These are phyloP conservation scores for Chlamydomonas sp. DNA, from an alignment of 139 green algal genomes.

Conservation along the genomic window DNA sequence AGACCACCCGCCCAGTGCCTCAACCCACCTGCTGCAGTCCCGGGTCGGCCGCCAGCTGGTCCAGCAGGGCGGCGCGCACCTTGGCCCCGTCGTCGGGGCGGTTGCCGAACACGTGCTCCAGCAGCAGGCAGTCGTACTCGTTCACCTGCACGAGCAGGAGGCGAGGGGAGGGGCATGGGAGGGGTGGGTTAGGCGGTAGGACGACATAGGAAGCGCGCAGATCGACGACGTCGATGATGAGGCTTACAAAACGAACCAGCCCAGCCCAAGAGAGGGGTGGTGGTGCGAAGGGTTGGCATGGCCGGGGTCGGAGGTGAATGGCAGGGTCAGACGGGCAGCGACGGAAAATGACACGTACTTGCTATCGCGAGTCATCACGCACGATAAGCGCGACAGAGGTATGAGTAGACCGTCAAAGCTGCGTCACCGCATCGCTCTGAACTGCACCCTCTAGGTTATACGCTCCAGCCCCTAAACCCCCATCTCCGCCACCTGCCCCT, in stretches of 20 bases:
- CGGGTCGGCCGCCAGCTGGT: slow-evolving; percentile 84
- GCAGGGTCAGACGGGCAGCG: no score
- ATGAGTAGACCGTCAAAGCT: no score
- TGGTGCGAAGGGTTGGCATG: no score
- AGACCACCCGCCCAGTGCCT: not conserved
- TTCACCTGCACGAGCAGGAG: slow-evolving; percentile 39
- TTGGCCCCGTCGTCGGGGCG: slow-evolving; percentile 72
- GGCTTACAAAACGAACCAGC: no score
- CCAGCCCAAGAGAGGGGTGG: no score
- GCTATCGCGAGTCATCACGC: no score
- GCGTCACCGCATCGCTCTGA: no score
- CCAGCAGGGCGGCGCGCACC: slow-evolving; percentile 80
- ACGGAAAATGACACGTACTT: no score
- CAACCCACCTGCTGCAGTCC: slow-evolving; percentile 69
- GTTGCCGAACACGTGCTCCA: slow-evolving; percentile 92
- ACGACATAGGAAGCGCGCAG: not conserved
- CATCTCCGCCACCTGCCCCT: not conserved
- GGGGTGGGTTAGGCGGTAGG: not conserved
- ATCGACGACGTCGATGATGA: no score
- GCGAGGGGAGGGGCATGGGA: not conserved
- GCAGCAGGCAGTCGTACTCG: slow-evolving; percentile 86
- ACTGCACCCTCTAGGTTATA: no score
- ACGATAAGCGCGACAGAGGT: no score
- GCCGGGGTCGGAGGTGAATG: no score
- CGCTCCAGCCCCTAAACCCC: not conserved